Percentiles rank a stretch among this genome's conserved stretches.
Evolutionary conservation across 139 green algal genomes (phyloP).

Genomic region (Parachlorella kessleri): DNA sequence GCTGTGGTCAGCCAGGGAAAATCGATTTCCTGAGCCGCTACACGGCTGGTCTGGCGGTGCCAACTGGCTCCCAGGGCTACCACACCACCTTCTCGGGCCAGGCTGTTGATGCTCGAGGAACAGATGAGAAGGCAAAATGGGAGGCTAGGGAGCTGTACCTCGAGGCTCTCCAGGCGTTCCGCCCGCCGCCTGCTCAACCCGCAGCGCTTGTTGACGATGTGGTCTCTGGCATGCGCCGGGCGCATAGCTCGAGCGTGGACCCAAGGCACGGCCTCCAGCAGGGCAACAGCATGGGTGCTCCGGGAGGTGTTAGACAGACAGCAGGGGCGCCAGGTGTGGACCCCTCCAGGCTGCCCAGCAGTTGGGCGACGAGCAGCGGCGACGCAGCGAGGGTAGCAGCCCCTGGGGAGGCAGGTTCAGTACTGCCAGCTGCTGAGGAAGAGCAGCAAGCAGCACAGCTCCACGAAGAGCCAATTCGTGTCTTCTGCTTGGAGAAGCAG

Average conservation of each 20-base stretch:
- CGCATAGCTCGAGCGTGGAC: too few species aligned
- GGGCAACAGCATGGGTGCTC: neutral
- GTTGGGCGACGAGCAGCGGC: too few species aligned
- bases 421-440: too few species aligned
- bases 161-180: constrained; percentile 1
- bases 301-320: neutral
- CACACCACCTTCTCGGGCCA: neutral
- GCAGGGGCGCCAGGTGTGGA: neutral
- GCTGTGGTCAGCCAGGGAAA: too few species aligned
- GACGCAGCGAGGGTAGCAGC: too few species aligned
- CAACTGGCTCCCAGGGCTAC: constrained; percentile 3
- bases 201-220: too few species aligned
- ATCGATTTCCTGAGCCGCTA: constrained; percentile 11
- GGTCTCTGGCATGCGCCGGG: too few species aligned
- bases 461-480: constrained; percentile 21
- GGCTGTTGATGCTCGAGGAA: constrained; percentile 6
- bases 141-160: neutral
- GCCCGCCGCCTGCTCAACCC: neutral
- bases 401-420: too few species aligned
- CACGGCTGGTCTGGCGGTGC: neutral
- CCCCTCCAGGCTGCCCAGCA: too few species aligned
- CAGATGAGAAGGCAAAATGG: neutral
- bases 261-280: neutral
- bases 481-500: constrained; percentile 50
- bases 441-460: too few species aligned